A percentile compares a stretch with the other conserved stretches of the same genome.
These are phyloP conservation scores for Pythium angustatum DNA, from an alignment of 352 stramenopile species.

Conservation along the genomic window DNA sequence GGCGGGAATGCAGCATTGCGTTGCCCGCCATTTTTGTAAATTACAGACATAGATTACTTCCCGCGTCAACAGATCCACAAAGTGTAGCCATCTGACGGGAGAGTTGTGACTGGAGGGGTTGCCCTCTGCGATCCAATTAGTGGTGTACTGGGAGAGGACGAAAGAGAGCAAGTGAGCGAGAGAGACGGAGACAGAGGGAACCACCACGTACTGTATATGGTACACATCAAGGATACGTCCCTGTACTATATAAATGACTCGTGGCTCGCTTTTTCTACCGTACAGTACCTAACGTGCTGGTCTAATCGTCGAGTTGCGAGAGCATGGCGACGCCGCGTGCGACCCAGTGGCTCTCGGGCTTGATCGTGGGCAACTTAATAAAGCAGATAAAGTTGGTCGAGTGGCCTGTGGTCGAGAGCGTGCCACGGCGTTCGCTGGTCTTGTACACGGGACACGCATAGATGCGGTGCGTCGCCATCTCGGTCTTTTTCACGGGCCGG, in stretches of 20 bases:
- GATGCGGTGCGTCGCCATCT: constrained; percentile 59
- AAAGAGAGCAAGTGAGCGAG: neutral
- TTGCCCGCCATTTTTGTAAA: constrained; percentile 13
- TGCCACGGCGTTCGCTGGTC: constrained; percentile 91
- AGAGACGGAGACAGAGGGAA: neutral
- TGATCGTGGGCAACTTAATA: constrained; percentile 84
- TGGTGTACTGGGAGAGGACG: too few species aligned
- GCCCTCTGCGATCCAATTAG: too few species aligned
- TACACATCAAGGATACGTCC: too few species aligned
- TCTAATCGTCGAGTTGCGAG: constrained; percentile 86
- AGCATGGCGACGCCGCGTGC: constrained; percentile 93
- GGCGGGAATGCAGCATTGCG: constrained; percentile 18
- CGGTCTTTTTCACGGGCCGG: constrained; percentile 70
- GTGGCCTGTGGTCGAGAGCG: constrained; percentile 95
- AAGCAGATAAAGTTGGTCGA: constrained; percentile 97
- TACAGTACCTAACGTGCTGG: too few species aligned
- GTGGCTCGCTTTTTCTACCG: too few species aligned
- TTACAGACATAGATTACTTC: neutral
- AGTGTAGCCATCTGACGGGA: constrained; percentile 21
- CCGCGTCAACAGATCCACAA: constrained; percentile 3
- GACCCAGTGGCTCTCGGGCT: constrained; percentile 90
- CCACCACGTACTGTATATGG: neutral
- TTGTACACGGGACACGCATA: constrained; percentile 96
- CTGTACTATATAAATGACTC: neutral
- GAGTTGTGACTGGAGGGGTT: constrained; percentile 2